phyloP scores from a whole-genome alignment of 805 yeast genomes.

The Candida tallmaniae region DNA sequence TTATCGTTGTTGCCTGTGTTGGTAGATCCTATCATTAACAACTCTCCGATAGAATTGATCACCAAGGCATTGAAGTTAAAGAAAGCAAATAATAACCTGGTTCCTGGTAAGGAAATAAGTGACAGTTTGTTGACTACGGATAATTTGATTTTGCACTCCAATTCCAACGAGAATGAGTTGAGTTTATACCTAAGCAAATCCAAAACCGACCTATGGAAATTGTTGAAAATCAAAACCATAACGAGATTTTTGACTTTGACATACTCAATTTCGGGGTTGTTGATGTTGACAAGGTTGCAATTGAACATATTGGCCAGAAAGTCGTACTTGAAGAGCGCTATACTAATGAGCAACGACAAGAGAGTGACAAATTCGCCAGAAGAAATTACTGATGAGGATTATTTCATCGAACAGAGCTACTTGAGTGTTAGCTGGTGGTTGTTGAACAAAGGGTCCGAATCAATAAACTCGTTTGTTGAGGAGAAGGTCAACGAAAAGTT shows the following conservation, averaged over 20 bases:
- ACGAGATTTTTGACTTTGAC: constrained; percentile 68
- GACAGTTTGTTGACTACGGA: constrained; percentile 43
- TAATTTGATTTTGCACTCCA: constrained; percentile 28
- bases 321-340: constrained; percentile 76
- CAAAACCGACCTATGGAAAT: constrained; percentile 69
- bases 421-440: constrained; percentile 93
- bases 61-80: constrained; percentile 65
- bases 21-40: constrained; percentile 55
- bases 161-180: constrained; percentile 17
- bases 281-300: constrained; percentile 80
- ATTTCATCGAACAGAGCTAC: constrained; percentile 73
- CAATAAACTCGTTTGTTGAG: constrained; percentile 50
- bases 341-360: constrained; percentile 58
- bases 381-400: constrained; percentile 30
- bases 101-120: constrained; percentile 25
- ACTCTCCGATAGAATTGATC: constrained; percentile 66
- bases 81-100: constrained; percentile 23
- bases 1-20: constrained; percentile 78
- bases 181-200: constrained; percentile 24
- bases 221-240: constrained; percentile 68
- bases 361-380: constrained; percentile 8
- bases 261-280: constrained; percentile 63
- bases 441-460: constrained; percentile 77
- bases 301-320: constrained; percentile 83
- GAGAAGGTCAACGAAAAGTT: constrained; percentile 57